Conservation (phyloP, 495 filamentous ascomycete species). For the Cercophora sp. region DNA sequence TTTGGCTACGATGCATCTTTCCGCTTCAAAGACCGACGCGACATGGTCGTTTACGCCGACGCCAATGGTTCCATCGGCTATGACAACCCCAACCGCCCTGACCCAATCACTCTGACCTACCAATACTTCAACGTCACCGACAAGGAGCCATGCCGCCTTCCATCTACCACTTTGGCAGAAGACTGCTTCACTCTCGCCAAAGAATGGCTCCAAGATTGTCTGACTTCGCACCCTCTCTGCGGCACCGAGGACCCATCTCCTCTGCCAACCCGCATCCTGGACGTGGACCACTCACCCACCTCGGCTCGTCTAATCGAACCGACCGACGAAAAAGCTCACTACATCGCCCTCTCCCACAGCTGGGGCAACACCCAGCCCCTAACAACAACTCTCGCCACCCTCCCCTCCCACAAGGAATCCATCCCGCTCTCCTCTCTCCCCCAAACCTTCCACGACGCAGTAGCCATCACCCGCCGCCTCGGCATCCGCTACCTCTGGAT, state of each 20-base stretch:
- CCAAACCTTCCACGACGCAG: constrained; percentile 29
- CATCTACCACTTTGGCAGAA: neutral
- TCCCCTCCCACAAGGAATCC: neutral
- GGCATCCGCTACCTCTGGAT: constrained; percentile 24
- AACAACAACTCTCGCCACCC: constrained; percentile 5
- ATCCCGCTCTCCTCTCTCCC: constrained; percentile 13
- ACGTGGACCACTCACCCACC: constrained; percentile 1
- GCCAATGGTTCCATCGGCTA: constrained; percentile 4
- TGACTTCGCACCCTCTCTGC: neutral
- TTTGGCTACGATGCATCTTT: neutral
- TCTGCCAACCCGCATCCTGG: constrained; percentile 11
- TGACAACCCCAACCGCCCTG: neutral
- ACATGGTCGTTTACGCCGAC: constrained; percentile 5
- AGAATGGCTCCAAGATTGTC: constrained; percentile 10
- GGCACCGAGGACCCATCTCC: neutral
- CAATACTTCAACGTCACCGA: neutral
- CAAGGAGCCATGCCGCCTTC: neutral
- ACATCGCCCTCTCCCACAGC: constrained; percentile 17
- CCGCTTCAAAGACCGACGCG: neutral
- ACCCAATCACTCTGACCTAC: neutral
- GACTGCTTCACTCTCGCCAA: neutral
- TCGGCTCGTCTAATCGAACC: neutral
- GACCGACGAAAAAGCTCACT: too few relatives aligned
- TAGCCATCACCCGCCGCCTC: constrained; percentile 15
- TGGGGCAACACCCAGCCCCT: constrained; percentile 11